Evolutionary conservation across 495 filamentous ascomycete species (phyloP).

Genomic region (Aspergillus wentii): DNA sequence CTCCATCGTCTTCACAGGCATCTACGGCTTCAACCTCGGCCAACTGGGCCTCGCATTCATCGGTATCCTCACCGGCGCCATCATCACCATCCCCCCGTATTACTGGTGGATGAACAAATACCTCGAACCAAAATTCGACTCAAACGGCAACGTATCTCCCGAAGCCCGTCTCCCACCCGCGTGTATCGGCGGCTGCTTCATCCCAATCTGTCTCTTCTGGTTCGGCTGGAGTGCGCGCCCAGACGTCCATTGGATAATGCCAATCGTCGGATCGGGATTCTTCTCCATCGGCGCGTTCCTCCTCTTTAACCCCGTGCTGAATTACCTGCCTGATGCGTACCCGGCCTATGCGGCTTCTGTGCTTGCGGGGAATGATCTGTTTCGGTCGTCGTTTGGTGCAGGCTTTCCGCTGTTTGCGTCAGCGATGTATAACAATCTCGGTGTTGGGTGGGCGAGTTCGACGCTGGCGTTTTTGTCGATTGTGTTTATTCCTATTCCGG

Average conservation of each 20-base stretch:
- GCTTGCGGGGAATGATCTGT: constrained; percentile 42
- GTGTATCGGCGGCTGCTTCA: constrained; percentile 36
- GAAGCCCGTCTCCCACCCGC: constrained; percentile 41
- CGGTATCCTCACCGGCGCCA: constrained; percentile 64
- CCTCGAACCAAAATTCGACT: constrained; percentile 8
- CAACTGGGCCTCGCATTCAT: constrained; percentile 21
- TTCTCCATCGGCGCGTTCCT: constrained; percentile 49
- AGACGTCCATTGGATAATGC: constrained; percentile 47
- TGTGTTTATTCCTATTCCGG: constrained; percentile 6
- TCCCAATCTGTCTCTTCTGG: constrained; percentile 46
- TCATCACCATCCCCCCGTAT: constrained; percentile 39
- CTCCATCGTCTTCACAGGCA: constrained; percentile 20
- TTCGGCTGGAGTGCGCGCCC: constrained; percentile 43
- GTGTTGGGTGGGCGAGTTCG: constrained; percentile 12
- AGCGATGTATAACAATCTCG: constrained; percentile 50
- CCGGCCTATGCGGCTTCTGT: constrained; percentile 37
- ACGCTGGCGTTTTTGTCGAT: constrained; percentile 1
- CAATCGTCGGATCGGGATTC: constrained; percentile 44
- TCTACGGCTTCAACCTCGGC: constrained; percentile 23
- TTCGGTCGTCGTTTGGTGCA: constrained; percentile 39
- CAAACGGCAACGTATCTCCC: constrained; percentile 10
- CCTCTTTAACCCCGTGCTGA: constrained; percentile 41
- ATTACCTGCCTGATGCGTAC: constrained; percentile 39
- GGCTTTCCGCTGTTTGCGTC: constrained; percentile 44
- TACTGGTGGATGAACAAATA: constrained; percentile 18